Conservation (phyloP, 345 rosid genomes). For the Populus davidiana region DNA sequence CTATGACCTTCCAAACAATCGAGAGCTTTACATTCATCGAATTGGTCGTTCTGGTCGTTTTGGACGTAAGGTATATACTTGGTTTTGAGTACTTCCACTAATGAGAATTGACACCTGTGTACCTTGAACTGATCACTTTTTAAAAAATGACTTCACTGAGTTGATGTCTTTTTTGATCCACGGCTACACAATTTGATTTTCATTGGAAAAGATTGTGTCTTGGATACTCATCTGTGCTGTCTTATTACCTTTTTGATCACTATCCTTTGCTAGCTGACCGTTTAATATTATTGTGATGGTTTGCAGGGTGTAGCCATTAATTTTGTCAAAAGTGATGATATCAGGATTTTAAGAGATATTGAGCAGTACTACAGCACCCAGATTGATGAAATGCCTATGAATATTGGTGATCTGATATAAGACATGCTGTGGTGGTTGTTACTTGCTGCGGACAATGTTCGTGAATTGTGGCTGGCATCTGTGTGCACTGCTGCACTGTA, state of each 20-base stretch:
- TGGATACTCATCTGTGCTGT: not conserved
- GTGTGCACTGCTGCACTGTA: not conserved
- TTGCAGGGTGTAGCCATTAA: slow-evolving; percentile 87
- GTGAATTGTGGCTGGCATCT: not conserved
- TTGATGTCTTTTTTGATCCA: not conserved
- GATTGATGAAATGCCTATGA: slow-evolving; percentile 96
- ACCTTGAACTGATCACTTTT: not conserved
- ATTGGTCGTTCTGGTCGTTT: slow-evolving; percentile 98
- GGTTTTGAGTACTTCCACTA: not conserved
- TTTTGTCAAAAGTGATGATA: slow-evolving; percentile 81
- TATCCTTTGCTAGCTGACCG: not conserved
- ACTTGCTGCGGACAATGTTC: not conserved
- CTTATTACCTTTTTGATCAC: not conserved
- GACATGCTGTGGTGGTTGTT: not conserved
- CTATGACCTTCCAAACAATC: slow-evolving; percentile 94
- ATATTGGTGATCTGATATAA: slow-evolving; percentile 77
- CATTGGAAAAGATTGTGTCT: not conserved
- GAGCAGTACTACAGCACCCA: slow-evolving; percentile 94
- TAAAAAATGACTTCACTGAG: not conserved
- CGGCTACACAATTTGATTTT: not conserved
- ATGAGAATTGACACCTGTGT: not conserved
- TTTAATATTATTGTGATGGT: not conserved
- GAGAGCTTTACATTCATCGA: slow-evolving; percentile 95
- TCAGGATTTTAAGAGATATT: slow-evolving; percentile 82
- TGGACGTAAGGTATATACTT: slow-evolving; percentile 77